These are phyloP conservation scores for Nidularia pulvinata DNA, from an alignment of 768 basidiomycete species.

Conservation along the genomic window DNA sequence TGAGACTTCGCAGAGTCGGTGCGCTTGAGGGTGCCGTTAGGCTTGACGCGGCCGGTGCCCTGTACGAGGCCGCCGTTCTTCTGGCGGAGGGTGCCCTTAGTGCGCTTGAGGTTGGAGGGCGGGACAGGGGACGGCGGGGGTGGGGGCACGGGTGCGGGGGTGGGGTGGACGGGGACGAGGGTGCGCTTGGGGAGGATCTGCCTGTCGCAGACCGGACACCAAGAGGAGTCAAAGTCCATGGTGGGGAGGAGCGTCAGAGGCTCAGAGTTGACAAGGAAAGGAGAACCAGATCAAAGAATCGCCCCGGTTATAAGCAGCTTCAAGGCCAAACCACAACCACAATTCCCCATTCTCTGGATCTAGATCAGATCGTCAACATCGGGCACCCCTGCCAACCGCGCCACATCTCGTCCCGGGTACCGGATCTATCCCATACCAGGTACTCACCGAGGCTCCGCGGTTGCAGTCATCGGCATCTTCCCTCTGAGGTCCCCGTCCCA, in stretches of 20 bases:
- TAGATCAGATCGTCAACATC: no score
- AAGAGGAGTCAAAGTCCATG: conserved; percentile 66
- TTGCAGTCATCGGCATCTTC: no score
- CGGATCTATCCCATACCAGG: no score
- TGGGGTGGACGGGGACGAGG: conserved; percentile 40
- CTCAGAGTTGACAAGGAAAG: not conserved
- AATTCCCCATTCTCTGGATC: no score
- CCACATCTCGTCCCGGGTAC: no score
- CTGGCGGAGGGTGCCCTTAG: conserved; percentile 33
- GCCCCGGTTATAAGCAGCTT: conserved; percentile 20
- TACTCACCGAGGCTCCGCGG: no score
- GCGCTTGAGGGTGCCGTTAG: conserved; percentile 53
- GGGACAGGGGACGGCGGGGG: no score
- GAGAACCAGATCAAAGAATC: not conserved
- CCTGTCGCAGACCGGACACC: conserved; percentile 81
- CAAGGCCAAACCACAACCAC: no score
- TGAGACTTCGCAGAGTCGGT: conserved; percentile 15
- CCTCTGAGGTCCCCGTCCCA: no score
- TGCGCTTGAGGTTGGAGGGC: not conserved
- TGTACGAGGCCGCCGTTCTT: conserved; percentile 52
- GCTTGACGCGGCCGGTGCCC: conserved; percentile 64
- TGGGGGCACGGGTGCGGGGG: conserved; percentile 12
- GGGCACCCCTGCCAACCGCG: no score
- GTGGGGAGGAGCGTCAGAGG: not conserved
- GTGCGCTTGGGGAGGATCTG: conserved; percentile 81